Conservation (phyloP, 129 eudicot genomes). For the Mikania micrantha region DNA sequence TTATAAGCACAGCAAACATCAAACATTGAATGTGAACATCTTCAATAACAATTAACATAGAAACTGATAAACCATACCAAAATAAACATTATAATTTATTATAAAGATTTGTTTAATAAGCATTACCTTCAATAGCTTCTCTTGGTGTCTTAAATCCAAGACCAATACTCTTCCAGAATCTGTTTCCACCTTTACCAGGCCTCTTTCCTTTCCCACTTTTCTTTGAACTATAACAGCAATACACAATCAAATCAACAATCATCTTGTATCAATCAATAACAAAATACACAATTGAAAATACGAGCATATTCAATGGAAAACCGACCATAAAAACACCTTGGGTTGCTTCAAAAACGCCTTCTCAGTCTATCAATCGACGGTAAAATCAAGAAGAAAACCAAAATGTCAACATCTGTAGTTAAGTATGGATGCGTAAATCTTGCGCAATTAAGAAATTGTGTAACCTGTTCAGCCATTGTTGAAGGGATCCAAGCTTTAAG, state of each 20-base stretch:
- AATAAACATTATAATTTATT: too few species aligned
- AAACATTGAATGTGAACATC: too few species aligned
- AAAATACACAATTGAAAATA: too few species aligned
- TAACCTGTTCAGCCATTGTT: slow-evolving; percentile 36
- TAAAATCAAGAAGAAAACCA: background rate
- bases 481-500: slow-evolving; percentile 7
- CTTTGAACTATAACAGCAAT: slow-evolving; percentile 25
- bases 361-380: slow-evolving; percentile 27
- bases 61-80: too few species aligned
- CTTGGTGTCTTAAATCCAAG: slow-evolving; percentile 37
- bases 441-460: background rate
- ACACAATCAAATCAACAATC: background rate
- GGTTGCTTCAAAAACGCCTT: slow-evolving; percentile 49
- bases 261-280: too few species aligned
- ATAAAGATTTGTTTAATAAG: background rate
- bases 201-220: slow-evolving; percentile 41
- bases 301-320: too few species aligned
- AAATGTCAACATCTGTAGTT: background rate
- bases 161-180: slow-evolving; percentile 36
- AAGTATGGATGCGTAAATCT: background rate
- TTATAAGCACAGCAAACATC: background rate
- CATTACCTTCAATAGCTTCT: slow-evolving; percentile 35
- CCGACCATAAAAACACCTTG: slow-evolving; percentile 34
- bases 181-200: slow-evolving; percentile 42
- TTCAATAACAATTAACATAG: too few species aligned